Evolutionary conservation across 2,329 filamentous ascomycete species (phyloP).

Genomic region (Amauroascus verrucosus): DNA sequence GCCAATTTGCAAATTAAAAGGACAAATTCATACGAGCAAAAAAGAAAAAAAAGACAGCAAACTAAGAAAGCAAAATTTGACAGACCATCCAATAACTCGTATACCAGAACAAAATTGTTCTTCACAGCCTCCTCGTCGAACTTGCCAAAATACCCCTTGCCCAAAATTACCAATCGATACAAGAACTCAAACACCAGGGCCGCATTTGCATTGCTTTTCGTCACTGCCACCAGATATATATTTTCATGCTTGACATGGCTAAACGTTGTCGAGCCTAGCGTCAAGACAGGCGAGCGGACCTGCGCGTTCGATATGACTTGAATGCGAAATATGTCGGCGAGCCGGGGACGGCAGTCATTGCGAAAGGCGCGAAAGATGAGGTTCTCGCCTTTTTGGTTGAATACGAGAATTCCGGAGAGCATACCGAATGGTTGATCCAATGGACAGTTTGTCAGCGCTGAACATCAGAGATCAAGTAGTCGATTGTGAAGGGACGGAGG

Average conservation of each 20-base stretch:
- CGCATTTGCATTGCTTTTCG: slow-evolving; percentile 98
- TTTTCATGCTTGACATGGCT: slow-evolving; percentile 99
- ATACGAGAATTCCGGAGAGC: slow-evolving; percentile 94
- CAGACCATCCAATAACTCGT: slow-evolving; percentile 85
- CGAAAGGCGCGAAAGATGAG: slow-evolving; percentile 98
- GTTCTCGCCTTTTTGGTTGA: slow-evolving; percentile 99
- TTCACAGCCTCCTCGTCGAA: slow-evolving; percentile 99
- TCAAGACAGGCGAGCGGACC: slow-evolving; percentile 93
- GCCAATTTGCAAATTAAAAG: not conserved
- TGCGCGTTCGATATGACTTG: slow-evolving; percentile 98
- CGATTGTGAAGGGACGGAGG: not conserved
- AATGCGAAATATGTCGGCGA: slow-evolving; percentile 98
- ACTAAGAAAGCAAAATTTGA: slow-evolving; percentile 6
- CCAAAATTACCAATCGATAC: slow-evolving; percentile 80
- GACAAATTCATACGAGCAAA: not conserved
- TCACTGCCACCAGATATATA: slow-evolving; percentile 94
- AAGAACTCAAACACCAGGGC: slow-evolving; percentile 97
- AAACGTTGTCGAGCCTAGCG: slow-evolving; percentile 93
- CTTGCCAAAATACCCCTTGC: slow-evolving; percentile 95
- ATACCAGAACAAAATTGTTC: slow-evolving; percentile 98
- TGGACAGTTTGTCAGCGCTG: not conserved
- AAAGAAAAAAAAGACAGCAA: slow-evolving; percentile 2
- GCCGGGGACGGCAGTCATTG: slow-evolving; percentile 92
- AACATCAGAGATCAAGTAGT: not conserved
- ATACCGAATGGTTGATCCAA: slow-evolving; percentile 42